Evolutionary conservation across 2,329 filamentous ascomycete species (phyloP).

Genomic region (Calonectria multiphialidica): DNA sequence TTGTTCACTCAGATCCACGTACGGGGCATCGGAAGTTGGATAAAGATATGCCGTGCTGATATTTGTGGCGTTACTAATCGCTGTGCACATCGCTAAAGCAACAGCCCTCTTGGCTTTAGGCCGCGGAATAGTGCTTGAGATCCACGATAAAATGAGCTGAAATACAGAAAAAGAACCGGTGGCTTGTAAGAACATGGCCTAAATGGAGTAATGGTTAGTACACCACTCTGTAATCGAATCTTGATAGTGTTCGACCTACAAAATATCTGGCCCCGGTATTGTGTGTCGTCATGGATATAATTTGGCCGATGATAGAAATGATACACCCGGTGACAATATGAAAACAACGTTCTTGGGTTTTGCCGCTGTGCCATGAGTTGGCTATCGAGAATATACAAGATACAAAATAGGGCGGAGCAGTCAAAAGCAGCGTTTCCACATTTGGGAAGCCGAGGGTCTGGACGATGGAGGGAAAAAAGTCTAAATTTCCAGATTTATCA

Average conservation of each 20-base stretch:
- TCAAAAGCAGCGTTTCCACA: not conserved
- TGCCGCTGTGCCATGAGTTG: not conserved
- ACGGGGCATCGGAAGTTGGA: not conserved
- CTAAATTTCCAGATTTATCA: not conserved
- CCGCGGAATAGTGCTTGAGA: not conserved
- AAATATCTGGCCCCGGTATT: not conserved
- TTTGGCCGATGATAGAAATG: not conserved
- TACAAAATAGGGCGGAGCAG: not conserved
- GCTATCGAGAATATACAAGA: not conserved
- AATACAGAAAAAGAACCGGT: not conserved
- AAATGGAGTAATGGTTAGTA: not conserved
- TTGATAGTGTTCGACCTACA: not conserved
- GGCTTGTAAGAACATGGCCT: not conserved
- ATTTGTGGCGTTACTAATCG: not conserved
- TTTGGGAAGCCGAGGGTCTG: not conserved
- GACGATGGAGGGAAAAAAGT: not conserved
- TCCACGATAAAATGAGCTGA: not conserved
- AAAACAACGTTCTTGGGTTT: not conserved
- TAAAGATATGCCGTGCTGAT: not conserved
- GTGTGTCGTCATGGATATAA: not conserved
- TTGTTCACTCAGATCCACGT: not conserved
- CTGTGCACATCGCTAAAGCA: not conserved
- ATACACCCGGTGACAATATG: not conserved
- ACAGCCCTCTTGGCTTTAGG: not conserved
- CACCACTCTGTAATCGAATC: not conserved